Evolutionary conservation across 1,284 basidiomycete genomes (phyloP).

Genomic region (Phellinidium pouzarii): DNA sequence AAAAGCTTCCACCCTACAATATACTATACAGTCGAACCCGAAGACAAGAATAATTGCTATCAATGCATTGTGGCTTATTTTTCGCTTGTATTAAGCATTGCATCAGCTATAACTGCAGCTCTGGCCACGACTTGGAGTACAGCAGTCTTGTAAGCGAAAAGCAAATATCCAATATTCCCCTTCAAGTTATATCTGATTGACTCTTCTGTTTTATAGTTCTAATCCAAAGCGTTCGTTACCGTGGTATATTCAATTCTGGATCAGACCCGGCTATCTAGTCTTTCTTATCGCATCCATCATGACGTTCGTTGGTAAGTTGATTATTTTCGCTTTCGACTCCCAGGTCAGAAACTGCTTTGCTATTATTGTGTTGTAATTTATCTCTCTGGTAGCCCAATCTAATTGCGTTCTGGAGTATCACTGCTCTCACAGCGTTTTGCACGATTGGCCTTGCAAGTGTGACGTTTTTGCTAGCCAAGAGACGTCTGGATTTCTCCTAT

Average conservation of each 20-base stretch:
- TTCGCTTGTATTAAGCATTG: conserved; percentile 13
- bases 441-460: conserved; percentile 12
- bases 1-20: conserved; percentile 14
- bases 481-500: conserved; percentile 9
- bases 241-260: conserved; percentile 18
- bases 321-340: conserved; percentile 7
- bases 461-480: conserved; percentile 10
- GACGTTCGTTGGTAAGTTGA: conserved; percentile 10
- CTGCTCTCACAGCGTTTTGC: conserved; percentile 13
- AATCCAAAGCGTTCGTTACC: conserved; percentile 12
- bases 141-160: conserved; percentile 14
- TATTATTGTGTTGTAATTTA: not conserved
- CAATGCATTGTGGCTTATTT: conserved; percentile 15
- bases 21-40: conserved; percentile 1
- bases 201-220: conserved; percentile 3
- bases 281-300: conserved; percentile 15
- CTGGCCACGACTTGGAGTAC: conserved; percentile 15
- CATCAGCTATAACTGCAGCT: conserved; percentile 14
- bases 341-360: not conserved
- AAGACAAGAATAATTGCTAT: not conserved
- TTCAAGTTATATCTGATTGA: not conserved
- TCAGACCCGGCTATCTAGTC: conserved; percentile 12
- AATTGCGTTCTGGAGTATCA: conserved; percentile 9
- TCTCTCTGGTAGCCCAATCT: not conserved
- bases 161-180: not conserved